Percentiles rank a stretch among this genome's conserved stretches.
These are phyloP conservation scores for Boletus bicolor DNA, from an alignment of 768 basidiomycete species.

Conservation along the genomic window DNA sequence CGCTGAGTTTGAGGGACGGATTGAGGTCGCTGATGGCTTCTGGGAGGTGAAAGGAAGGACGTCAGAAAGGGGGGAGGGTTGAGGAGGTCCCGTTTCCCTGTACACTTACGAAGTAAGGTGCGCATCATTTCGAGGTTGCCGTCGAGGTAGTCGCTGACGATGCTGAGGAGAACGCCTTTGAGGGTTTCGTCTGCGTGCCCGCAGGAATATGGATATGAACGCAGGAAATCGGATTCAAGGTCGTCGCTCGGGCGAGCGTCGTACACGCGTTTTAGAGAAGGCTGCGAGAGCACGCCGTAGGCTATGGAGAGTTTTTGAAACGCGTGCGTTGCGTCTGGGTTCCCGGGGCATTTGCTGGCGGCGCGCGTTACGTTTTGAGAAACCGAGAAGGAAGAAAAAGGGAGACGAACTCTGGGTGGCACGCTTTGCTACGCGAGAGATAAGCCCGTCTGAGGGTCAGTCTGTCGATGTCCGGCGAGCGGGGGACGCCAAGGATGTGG, in stretches of 20 bases:
- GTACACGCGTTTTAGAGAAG: constrained; percentile 64
- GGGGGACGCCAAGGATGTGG: constrained; percentile 63
- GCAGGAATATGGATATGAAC: constrained; percentile 39
- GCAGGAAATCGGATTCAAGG: constrained; percentile 45
- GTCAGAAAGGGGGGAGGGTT: not conserved
- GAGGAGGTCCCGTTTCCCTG: not conserved
- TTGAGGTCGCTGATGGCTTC: constrained; percentile 79
- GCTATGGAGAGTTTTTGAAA: constrained; percentile 87
- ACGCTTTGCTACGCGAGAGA: constrained; percentile 67
- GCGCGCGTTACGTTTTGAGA: not conserved
- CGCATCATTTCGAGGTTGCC: constrained; percentile 86
- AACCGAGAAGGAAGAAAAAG: not conserved
- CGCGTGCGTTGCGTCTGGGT: constrained; percentile 74
- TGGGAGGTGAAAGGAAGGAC: constrained; percentile 25
- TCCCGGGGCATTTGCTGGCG: constrained; percentile 70
- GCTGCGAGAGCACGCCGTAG: constrained; percentile 75
- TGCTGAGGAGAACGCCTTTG: constrained; percentile 64
- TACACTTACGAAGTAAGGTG: constrained; percentile 61
- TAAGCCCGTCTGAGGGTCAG: constrained; percentile 70
- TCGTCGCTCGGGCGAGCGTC: constrained; percentile 52
- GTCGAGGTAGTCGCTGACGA: constrained; percentile 79
- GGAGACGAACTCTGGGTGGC: constrained; percentile 79
- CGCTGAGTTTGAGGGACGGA: constrained; percentile 69
- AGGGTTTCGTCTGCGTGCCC: constrained; percentile 78
- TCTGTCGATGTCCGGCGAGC: constrained; percentile 50